A percentile compares a stretch with the other conserved stretches of the same genome.
These are phyloP conservation scores for Candolleomyces aberdarensis DNA, from an alignment of 768 basidiomycete species.

Conservation along the genomic window DNA sequence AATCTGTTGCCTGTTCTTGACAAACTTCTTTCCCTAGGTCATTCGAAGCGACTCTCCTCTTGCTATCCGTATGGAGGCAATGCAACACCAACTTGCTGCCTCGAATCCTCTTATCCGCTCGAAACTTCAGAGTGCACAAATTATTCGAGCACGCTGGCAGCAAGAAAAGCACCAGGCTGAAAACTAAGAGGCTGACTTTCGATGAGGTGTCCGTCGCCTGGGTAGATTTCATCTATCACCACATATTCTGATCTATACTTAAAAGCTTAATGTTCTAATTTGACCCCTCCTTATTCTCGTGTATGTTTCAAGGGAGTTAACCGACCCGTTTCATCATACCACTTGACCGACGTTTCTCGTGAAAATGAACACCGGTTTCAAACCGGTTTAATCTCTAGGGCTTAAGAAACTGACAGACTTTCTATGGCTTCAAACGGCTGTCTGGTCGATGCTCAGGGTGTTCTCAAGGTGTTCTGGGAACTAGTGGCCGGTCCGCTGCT, in stretches of 20 bases:
- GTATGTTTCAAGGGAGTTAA: too few species aligned
- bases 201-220: conserved; percentile 1
- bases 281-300: too few species aligned
- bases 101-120: conserved; percentile 54
- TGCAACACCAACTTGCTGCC: conserved; percentile 53
- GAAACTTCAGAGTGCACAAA: conserved; percentile 61
- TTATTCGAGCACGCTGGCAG: conserved; percentile 77
- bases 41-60: conserved; percentile 77
- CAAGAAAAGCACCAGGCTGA: conserved; percentile 46
- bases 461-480: too few species aligned
- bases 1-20: conserved; percentile 2
- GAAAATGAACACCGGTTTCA: too few species aligned
- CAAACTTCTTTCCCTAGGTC: conserved; percentile 48
- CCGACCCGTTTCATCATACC: too few species aligned
- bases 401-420: too few species aligned
- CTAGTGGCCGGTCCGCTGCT: too few species aligned
- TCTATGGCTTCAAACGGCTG: too few species aligned
- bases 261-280: too few species aligned
- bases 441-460: too few species aligned
- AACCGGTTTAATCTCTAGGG: too few species aligned
- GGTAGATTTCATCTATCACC: background rate
- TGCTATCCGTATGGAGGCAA: conserved; percentile 60
- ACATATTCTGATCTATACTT: background rate
- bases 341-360: too few species aligned
- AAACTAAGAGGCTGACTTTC: conserved; percentile 4